Conservation (phyloP, 73 alveolate species). For the Uronychia binucleata region DNA sequence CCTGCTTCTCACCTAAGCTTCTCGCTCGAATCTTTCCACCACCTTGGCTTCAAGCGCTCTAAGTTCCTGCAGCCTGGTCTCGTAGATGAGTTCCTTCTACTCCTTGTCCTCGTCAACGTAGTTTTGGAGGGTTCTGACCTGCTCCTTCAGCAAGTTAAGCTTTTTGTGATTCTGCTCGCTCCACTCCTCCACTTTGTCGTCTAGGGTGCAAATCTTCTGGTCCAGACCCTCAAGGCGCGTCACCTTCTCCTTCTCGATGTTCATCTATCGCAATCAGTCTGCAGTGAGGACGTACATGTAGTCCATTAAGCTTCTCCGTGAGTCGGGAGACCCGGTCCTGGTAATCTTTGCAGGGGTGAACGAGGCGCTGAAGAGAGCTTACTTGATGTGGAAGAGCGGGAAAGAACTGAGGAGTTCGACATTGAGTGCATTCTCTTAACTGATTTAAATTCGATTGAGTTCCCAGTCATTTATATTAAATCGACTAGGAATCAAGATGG, state of each 20-base stretch:
- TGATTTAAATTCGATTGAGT: not conserved
- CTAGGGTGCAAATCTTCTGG: slow-evolving; percentile 41
- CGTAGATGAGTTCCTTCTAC: slow-evolving; percentile 2
- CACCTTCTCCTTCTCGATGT: slow-evolving; percentile 39
- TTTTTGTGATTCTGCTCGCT: slow-evolving; percentile 63
- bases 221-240: slow-evolving; percentile 33
- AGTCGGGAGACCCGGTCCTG: slow-evolving; percentile 44
- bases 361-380: not conserved
- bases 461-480: not conserved
- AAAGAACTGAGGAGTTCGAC: not conserved
- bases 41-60: slow-evolving; percentile 32
- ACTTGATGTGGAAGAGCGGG: not conserved
- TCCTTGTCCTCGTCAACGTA: slow-evolving; percentile 36
- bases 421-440: not conserved
- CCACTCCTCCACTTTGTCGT: slow-evolving; percentile 70
- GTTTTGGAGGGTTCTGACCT: slow-evolving; percentile 46
- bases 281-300: slow-evolving; percentile 24
- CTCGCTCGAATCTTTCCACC: slow-evolving; percentile 61
- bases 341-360: slow-evolving; percentile 11
- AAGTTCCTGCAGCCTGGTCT: slow-evolving; percentile 24
- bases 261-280: slow-evolving; percentile 11
- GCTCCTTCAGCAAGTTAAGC: slow-evolving; percentile 54
- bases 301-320: slow-evolving; percentile 46
- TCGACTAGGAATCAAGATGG: not conserved
- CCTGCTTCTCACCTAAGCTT: slow-evolving; percentile 54